These are phyloP conservation scores for Blastobotrys attinorum DNA, from an alignment of 805 yeast genomes.

Conservation along the genomic window DNA sequence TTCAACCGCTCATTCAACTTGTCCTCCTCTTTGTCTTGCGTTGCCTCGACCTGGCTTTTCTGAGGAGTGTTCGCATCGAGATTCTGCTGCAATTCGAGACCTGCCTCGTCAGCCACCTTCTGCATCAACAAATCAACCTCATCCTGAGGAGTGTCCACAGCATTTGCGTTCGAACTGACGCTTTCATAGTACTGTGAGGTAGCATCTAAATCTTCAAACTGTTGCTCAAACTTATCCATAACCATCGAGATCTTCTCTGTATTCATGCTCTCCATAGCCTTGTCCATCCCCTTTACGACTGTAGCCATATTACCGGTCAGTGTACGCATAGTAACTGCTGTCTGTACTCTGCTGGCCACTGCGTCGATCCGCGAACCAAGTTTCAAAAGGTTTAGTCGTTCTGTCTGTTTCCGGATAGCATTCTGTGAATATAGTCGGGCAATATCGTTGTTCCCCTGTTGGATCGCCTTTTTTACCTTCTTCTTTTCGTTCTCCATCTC, in stretches of 20 bases:
- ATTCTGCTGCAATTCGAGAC: slow-evolving; percentile 82
- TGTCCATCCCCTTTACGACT: slow-evolving; percentile 94
- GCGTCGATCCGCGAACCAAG: slow-evolving; percentile 90
- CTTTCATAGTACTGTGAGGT: slow-evolving; percentile 87
- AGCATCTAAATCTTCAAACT: slow-evolving; percentile 93
- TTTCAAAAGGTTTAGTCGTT: slow-evolving; percentile 69
- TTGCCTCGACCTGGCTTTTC: slow-evolving; percentile 44
- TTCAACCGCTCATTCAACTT: slow-evolving; percentile 78
- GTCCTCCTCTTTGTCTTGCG: slow-evolving; percentile 66
- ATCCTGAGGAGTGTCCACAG: slow-evolving; percentile 86
- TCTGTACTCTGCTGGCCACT: slow-evolving; percentile 90
- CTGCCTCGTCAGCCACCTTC: slow-evolving; percentile 96
- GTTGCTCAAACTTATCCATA: slow-evolving; percentile 95
- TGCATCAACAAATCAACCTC: slow-evolving; percentile 86
- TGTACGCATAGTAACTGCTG: slow-evolving; percentile 95
- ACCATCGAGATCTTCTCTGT: slow-evolving; percentile 85
- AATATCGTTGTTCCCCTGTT: slow-evolving; percentile 81
- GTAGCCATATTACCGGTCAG: slow-evolving; percentile 91
- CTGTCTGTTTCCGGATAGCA: slow-evolving; percentile 87
- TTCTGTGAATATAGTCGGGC: slow-evolving; percentile 93
- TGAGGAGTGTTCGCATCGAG: slow-evolving; percentile 43
- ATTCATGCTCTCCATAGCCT: slow-evolving; percentile 92
- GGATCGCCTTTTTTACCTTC: slow-evolving; percentile 77
- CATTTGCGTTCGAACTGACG: slow-evolving; percentile 82
- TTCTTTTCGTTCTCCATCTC: slow-evolving; percentile 84